Conservation (phyloP, 306 rosid genomes). For the Trichosanthes truncata region DNA sequence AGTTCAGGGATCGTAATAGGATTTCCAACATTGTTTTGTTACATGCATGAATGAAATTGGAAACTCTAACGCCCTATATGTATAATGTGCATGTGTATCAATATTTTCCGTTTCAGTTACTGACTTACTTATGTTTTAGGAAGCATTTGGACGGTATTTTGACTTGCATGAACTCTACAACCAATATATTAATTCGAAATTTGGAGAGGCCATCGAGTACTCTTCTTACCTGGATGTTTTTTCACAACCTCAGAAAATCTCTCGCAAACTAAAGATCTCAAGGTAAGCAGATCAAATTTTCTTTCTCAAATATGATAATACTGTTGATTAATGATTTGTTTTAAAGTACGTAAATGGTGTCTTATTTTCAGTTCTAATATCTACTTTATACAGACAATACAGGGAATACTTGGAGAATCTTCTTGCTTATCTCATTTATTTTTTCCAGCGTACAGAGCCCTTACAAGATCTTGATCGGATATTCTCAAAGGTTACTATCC, state of each 20-base stretch:
- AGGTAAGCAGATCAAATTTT: slow-evolving; percentile 26
- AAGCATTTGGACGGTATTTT: slow-evolving; percentile 78
- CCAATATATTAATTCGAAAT: slow-evolving; percentile 74
- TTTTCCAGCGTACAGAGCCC: slow-evolving; percentile 93
- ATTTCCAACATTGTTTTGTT: neutral
- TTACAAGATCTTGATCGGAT: slow-evolving; percentile 89
- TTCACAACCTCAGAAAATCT: slow-evolving; percentile 62
- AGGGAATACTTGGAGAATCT: slow-evolving; percentile 67
- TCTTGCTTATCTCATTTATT: slow-evolving; percentile 55
- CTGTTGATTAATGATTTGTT: neutral
- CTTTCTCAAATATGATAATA: neutral
- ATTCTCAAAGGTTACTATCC: slow-evolving; percentile 53
- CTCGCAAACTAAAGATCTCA: slow-evolving; percentile 54
- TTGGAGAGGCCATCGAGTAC: slow-evolving; percentile 91
- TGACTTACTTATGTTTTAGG: slow-evolving; percentile 41
- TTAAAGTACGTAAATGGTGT: neutral
- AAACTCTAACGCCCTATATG: neutral
- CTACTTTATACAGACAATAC: slow-evolving; percentile 55
- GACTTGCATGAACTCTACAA: slow-evolving; percentile 81
- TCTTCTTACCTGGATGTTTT: slow-evolving; percentile 75
- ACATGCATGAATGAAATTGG: neutral
- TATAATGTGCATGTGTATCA: neutral
- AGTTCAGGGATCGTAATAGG: neutral
- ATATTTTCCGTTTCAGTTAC: neutral
- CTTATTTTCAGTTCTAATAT: neutral